Base-by-base conservation (phyloP, 495 filamentous ascomycete species). In the Penicillium herquei region DNA sequence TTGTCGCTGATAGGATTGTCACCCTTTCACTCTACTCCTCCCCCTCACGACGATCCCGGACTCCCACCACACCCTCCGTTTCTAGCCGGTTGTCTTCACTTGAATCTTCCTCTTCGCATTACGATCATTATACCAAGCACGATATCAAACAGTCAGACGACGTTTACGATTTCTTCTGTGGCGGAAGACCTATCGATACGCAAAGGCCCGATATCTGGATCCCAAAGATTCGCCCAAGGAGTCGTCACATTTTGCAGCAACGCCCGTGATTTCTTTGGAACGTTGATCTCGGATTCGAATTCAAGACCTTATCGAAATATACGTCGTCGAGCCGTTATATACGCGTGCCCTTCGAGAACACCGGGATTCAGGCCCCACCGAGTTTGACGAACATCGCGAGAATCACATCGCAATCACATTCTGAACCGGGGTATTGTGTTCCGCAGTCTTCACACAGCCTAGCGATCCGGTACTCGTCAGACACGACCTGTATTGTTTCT, bases 381-480 rank as follows among this genome's bases (percentile, higher is more conserved):
- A 37, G 7, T 13, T 37, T 37, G 34, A 37, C 12, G 12, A 13
- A 26, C 21, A 26, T 26, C 12, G 34, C 34, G 34, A 37, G 34
- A 37, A 37, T 10, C 9, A 37, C 34, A 37, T 9, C 7, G 34
- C 8, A 13, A 37, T 37, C 34, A 37, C 8, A 37, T 9, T 37
- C 34, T 2, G 6, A 13, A 37, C 12, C 2, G 34, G 12, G 21
- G 34, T 13, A 37, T 37, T 37, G 2, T 10, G 34, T 13, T 10
- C 34, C 34, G 34, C 34, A 9, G 8, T 13, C 34, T 9, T 13
- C 34, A 2, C 34, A 13, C 34, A 37, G n/a, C 6, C 26, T 12
- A 46, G 10, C 57, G 57, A 62, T 56, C 62, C 55, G 52, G 58
- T 62, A 59, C 50, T 54, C 42, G 52, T 33, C 49, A 49, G 46